Evolutionary conservation across 768 basidiomycete genomes (phyloP).

Genomic region (Lyophyllum decastes): DNA sequence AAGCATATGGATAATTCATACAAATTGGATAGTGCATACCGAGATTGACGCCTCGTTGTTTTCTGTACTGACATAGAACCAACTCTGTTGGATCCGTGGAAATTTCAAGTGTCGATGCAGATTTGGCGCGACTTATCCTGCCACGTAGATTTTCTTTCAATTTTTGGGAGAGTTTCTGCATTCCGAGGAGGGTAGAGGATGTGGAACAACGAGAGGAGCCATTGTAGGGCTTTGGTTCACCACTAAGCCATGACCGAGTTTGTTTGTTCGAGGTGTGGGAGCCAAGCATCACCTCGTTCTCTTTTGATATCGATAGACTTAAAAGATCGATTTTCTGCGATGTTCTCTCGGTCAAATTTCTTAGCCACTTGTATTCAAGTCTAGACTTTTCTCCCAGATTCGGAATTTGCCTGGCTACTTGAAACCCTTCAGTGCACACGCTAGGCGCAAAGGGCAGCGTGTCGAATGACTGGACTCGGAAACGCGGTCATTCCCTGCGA

Average conservation of each 20-base stretch:
- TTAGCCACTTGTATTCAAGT: too few species aligned
- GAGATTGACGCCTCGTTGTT: conserved; percentile 81
- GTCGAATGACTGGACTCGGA: too few species aligned
- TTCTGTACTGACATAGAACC: conserved; percentile 54
- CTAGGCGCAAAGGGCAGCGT: too few species aligned
- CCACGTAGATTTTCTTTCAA: neutral
- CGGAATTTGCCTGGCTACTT: too few species aligned
- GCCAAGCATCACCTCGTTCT: neutral
- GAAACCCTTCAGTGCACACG: too few species aligned
- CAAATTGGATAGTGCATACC: conserved; percentile 45
- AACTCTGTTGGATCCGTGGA: neutral
- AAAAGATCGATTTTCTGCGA: too few species aligned
- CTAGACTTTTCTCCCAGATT: too few species aligned
- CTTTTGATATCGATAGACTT: too few species aligned
- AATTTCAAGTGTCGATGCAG: neutral
- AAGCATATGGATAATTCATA: neutral
- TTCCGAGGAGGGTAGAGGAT: neutral
- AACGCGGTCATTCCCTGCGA: too few species aligned
- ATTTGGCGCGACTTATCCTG: neutral
- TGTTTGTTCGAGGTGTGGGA: neutral
- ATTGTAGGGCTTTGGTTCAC: neutral
- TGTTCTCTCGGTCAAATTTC: too few species aligned
- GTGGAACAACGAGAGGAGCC: neutral
- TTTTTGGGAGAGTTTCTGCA: conserved; percentile 2
- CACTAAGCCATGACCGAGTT: neutral